Conservation (phyloP, 2,329 filamentous ascomycete genomes). For the Xylariaceae sp. region DNA sequence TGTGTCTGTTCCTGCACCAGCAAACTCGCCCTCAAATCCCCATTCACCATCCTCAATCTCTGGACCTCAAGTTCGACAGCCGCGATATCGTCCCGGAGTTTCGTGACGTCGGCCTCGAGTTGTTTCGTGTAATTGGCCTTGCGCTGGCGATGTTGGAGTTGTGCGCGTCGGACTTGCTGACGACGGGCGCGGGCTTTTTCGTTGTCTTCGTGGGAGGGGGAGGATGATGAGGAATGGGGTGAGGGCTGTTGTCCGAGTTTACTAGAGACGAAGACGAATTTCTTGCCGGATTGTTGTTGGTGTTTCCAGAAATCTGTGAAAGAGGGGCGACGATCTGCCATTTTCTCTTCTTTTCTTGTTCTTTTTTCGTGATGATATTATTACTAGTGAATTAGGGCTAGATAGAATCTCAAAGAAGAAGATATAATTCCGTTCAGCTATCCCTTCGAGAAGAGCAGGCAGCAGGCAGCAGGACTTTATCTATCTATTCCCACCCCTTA, state of each 20-base stretch:
- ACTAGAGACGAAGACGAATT: slow-evolving; percentile 35
- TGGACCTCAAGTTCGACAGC: slow-evolving; percentile 37
- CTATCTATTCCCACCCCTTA: no score
- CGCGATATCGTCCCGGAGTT: slow-evolving; percentile 44
- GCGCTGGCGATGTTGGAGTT: slow-evolving; percentile 51
- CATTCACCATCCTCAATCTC: slow-evolving; percentile 40
- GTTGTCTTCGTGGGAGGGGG: slow-evolving; percentile 11
- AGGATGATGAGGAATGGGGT: no score
- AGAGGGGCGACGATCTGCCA: slow-evolving; percentile 31
- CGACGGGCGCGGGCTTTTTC: slow-evolving; percentile 44
- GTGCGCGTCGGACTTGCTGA: slow-evolving; percentile 48
- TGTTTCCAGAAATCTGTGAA: slow-evolving; percentile 45
- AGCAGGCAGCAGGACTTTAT: no score
- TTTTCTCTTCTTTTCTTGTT: background rate
- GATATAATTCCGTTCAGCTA: no score
- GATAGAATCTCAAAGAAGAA: no score
- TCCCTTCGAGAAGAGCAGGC: no score
- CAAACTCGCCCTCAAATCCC: slow-evolving; percentile 37
- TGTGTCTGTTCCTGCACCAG: slow-evolving; percentile 34
- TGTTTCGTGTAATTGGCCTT: slow-evolving; percentile 52
- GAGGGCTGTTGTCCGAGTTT: slow-evolving; percentile 20
- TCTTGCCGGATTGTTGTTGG: slow-evolving; percentile 34
- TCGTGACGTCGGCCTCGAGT: slow-evolving; percentile 47
- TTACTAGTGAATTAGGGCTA: no score
- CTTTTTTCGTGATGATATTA: no score